phyloP scores from a whole-genome alignment of 441 rosid genomes.

The Adansonia grandidieri region DNA sequence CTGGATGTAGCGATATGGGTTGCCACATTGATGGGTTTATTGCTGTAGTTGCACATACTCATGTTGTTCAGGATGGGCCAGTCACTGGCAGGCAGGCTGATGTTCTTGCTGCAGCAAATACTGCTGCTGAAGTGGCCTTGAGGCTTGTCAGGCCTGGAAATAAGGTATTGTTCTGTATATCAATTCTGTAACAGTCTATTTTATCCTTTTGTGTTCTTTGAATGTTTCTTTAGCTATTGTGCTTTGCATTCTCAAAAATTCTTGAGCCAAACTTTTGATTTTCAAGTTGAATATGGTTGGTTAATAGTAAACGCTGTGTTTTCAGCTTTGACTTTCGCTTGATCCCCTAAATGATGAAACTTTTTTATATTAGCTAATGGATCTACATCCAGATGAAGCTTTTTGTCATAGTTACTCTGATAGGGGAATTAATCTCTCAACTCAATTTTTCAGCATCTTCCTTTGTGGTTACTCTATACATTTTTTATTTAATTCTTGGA shows the following conservation, averaged over 20 bases:
- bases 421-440: slow-evolving; percentile 37
- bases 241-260: not conserved
- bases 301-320: not conserved
- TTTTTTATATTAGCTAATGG: slow-evolving; percentile 48
- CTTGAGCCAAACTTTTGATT: not conserved
- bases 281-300: not conserved
- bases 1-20: slow-evolving; percentile 76
- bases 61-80: slow-evolving; percentile 75
- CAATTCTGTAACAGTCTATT: not conserved
- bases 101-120: slow-evolving; percentile 88
- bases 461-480: not conserved
- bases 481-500: not conserved
- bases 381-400: slow-evolving; percentile 51
- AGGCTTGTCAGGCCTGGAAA: slow-evolving; percentile 97
- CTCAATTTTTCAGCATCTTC: too few species aligned
- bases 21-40: slow-evolving; percentile 97
- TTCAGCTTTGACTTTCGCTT: not conserved
- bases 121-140: slow-evolving; percentile 98
- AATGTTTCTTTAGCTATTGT: slow-evolving; percentile 6
- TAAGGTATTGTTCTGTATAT: slow-evolving; percentile 54
- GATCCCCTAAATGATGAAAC: slow-evolving; percentile 54
- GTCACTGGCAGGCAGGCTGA: slow-evolving; percentile 79
- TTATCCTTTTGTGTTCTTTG: slow-evolving; percentile 1
- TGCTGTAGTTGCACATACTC: slow-evolving; percentile 89
- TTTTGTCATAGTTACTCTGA: slow-evolving; percentile 76